Percentiles rank a stretch among this genome's conserved stretches.
Conservation (phyloP, 1,284 basidiomycete species). For the Cryptococcus deneoformans region DNA sequence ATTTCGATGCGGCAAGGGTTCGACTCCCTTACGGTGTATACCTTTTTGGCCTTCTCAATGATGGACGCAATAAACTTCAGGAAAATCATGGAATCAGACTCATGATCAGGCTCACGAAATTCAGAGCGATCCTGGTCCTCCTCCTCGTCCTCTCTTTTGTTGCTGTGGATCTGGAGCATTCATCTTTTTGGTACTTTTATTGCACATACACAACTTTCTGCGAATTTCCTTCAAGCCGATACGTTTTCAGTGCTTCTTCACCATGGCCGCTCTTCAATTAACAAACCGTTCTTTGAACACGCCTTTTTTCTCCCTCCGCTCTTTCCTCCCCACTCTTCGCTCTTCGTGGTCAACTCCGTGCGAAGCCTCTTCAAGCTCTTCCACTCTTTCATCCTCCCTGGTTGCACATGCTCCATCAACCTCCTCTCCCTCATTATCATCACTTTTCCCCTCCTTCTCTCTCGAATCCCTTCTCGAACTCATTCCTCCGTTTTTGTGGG, state of each 20-base stretch:
- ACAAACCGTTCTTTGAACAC: not conserved
- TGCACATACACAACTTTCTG: not conserved
- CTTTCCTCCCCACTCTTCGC: slow-evolving; percentile 9
- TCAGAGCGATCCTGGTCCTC: no score
- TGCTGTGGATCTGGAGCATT: no score
- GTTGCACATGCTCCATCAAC: slow-evolving; percentile 3
- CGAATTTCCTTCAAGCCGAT: not conserved
- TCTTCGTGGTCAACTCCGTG: slow-evolving; percentile 31
- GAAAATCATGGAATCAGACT: no score
- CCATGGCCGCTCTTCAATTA: not conserved
- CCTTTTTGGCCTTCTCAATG: no score
- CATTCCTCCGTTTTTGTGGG: slow-evolving; percentile 86
- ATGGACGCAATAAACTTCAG: no score
- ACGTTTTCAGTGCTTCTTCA: not conserved
- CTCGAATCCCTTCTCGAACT: slow-evolving; percentile 66
- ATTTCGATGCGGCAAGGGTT: no score
- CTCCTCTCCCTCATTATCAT: slow-evolving; percentile 4
- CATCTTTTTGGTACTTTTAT: not conserved
- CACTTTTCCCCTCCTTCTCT: slow-evolving; percentile 24
- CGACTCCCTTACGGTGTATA: no score
- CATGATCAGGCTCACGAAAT: no score
- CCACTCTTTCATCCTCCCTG: slow-evolving; percentile 7
- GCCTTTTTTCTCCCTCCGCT: not conserved
- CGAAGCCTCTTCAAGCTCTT: slow-evolving; percentile 21
- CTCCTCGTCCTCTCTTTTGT: no score